A percentile compares a stretch with the other conserved stretches of the same genome.
Conservation (phyloP, 768 basidiomycete species). For the Mycena amicta region DNA sequence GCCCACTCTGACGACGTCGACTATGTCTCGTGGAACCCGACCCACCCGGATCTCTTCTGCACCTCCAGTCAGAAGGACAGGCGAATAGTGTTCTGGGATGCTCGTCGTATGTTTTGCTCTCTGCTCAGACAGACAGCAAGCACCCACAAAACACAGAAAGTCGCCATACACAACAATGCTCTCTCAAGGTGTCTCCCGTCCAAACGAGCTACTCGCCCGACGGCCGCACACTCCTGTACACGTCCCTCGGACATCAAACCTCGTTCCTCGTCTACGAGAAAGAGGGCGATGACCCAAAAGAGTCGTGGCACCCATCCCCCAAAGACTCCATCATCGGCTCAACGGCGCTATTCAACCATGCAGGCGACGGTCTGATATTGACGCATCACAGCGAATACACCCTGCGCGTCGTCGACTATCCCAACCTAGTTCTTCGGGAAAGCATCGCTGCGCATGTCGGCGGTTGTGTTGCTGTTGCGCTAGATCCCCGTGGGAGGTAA, state of each 20-base stretch:
- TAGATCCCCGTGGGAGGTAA: conserved; percentile 79
- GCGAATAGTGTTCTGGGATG: conserved; percentile 82
- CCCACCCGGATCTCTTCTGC: conserved; percentile 81
- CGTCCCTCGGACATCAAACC: conserved; percentile 60
- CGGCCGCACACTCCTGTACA: conserved; percentile 64
- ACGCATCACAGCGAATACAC: conserved; percentile 66
- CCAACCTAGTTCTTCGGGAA: conserved; percentile 59
- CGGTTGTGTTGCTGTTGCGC: conserved; percentile 73
- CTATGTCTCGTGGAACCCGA: conserved; percentile 83
- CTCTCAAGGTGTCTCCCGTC: conserved; percentile 61
- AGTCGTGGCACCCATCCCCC: conserved; percentile 48
- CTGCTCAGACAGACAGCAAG: neutral
- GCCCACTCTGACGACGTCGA: conserved; percentile 82
- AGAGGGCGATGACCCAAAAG: conserved; percentile 48
- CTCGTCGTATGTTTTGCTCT: conserved; percentile 58
- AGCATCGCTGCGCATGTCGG: conserved; percentile 76
- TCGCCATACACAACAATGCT: conserved; percentile 62
- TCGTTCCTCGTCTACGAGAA: conserved; percentile 63
- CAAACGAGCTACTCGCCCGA: conserved; percentile 76
- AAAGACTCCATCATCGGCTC: conserved; percentile 62
- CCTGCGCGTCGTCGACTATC: conserved; percentile 71
- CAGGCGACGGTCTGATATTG: conserved; percentile 70
- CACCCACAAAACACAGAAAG: conserved; percentile 62
- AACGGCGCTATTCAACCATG: conserved; percentile 75
- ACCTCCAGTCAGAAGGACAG: conserved; percentile 78